Evolutionary conservation across 129 eudicot species (phyloP).

Genomic region (Flaveria brownii): DNA sequence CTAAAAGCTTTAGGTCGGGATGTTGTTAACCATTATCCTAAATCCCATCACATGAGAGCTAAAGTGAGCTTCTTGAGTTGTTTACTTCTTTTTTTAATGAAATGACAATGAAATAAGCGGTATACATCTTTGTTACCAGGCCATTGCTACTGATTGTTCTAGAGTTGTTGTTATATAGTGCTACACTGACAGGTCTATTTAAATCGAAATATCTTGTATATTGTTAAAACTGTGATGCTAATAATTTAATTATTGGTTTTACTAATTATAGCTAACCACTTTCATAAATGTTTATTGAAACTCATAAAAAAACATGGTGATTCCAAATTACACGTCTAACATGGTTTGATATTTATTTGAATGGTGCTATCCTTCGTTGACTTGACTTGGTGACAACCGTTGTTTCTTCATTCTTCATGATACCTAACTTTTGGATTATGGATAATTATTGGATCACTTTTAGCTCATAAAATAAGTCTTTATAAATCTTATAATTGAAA

Average conservation of each 20-base stretch:
- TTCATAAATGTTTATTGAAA: neutral
- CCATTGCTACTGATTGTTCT: too few species aligned
- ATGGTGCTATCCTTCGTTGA: neutral
- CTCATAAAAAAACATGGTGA: too few species aligned
- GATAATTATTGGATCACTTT: neutral
- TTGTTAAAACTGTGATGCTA: too few species aligned
- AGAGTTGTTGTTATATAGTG: too few species aligned
- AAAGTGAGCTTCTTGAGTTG: neutral
- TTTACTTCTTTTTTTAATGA: too few species aligned
- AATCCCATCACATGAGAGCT: neutral
- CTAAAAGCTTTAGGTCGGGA: neutral
- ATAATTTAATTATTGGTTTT: too few species aligned
- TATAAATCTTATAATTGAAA: neutral
- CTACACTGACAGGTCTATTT: too few species aligned
- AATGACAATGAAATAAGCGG: too few species aligned
- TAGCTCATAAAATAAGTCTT: neutral
- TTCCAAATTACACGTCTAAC: too few species aligned
- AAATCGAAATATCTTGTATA: too few species aligned
- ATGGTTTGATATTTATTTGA: neutral
- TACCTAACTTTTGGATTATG: neutral
- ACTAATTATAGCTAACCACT: neutral
- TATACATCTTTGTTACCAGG: too few species aligned
- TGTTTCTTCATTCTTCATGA: conserved; percentile 2
- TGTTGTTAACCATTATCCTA: too few species aligned
- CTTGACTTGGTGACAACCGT: neutral